These are phyloP conservation scores for Colletotrichum australisinense DNA, from an alignment of 2,329 filamentous ascomycete genomes.

Conservation along the genomic window DNA sequence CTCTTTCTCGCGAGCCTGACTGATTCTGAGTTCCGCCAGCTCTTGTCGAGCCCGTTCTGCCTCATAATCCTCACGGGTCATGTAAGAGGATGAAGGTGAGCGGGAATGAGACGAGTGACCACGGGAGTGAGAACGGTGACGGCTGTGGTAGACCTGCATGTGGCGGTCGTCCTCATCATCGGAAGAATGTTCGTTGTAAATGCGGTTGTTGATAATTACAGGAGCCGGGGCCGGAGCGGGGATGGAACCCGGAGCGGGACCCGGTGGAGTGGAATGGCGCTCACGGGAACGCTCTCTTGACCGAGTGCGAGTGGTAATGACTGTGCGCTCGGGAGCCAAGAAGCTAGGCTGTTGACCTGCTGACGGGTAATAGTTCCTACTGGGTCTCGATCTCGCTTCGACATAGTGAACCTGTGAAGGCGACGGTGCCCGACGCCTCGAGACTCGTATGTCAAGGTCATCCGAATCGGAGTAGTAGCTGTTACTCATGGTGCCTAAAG, in stretches of 20 bases:
- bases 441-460: slow-evolving; percentile 63
- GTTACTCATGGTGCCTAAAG: slow-evolving; percentile 44
- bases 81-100: slow-evolving; percentile 50
- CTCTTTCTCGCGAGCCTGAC: slow-evolving; percentile 52
- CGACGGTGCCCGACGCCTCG: slow-evolving; percentile 52
- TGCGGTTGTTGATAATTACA: slow-evolving; percentile 69
- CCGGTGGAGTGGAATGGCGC: slow-evolving; percentile 55
- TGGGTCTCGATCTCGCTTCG: slow-evolving; percentile 49
- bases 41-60: slow-evolving; percentile 53
- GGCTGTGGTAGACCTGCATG: slow-evolving; percentile 44
- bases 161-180: slow-evolving; percentile 52
- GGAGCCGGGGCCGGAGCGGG: slow-evolving; percentile 50
- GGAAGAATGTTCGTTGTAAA: slow-evolving; percentile 61
- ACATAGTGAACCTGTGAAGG: slow-evolving; percentile 59
- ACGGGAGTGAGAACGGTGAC: slow-evolving; percentile 42
- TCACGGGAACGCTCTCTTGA: slow-evolving; percentile 58
- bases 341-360: slow-evolving; percentile 48
- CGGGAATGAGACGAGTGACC: slow-evolving; percentile 43
- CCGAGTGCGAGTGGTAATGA: slow-evolving; percentile 54
- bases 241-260: slow-evolving; percentile 41
- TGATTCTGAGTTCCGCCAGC: slow-evolving; percentile 58
- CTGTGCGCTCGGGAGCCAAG: slow-evolving; percentile 59
- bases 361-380: slow-evolving; percentile 52
- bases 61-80: slow-evolving; percentile 57
- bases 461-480: slow-evolving; percentile 64